phyloP scores from a whole-genome alignment of 306 rosid genomes.

The Quercus wislizeni region DNA sequence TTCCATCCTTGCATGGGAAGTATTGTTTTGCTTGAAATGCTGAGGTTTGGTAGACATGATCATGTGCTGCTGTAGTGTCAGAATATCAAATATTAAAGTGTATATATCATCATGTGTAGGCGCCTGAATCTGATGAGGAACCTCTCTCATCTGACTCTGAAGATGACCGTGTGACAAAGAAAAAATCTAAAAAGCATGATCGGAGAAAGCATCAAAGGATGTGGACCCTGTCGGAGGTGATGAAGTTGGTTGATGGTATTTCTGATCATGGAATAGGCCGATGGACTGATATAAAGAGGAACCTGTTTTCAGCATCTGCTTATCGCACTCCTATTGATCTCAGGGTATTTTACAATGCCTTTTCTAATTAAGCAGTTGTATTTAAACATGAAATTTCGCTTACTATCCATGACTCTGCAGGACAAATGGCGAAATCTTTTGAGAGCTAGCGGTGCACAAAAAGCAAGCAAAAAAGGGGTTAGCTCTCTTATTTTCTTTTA shows the following conservation, averaged over 20 bases:
- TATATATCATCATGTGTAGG: constrained; percentile 30
- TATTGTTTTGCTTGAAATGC: not conserved
- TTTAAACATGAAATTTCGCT: constrained; percentile 13
- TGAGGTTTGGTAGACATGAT: not conserved
- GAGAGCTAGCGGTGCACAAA: constrained; percentile 55
- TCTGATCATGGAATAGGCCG: constrained; percentile 91
- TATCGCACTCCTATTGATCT: constrained; percentile 95
- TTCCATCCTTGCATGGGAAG: not conserved
- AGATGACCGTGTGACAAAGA: constrained; percentile 37
- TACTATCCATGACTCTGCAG: constrained; percentile 43
- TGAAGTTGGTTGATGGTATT: constrained; percentile 83
- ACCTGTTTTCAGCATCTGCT: constrained; percentile 58
- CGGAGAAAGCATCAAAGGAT: constrained; percentile 91
- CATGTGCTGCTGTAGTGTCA: not conserved
- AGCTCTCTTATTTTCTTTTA: constrained; percentile 9
- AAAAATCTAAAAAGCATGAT: constrained; percentile 52
- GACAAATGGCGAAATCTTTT: constrained; percentile 98
- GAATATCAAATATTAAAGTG: not conserved
- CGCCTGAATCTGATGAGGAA: constrained; percentile 43
- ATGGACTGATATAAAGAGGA: constrained; percentile 85
- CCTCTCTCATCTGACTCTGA: constrained; percentile 47
- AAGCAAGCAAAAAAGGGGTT: constrained; percentile 57
- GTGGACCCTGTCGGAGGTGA: constrained; percentile 83
- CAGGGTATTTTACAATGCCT: constrained; percentile 54
- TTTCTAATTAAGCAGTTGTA: constrained; percentile 4